Base-by-base conservation (phyloP, 495 filamentous ascomycete genomes). In the Tuber umbilicatum region DNA sequence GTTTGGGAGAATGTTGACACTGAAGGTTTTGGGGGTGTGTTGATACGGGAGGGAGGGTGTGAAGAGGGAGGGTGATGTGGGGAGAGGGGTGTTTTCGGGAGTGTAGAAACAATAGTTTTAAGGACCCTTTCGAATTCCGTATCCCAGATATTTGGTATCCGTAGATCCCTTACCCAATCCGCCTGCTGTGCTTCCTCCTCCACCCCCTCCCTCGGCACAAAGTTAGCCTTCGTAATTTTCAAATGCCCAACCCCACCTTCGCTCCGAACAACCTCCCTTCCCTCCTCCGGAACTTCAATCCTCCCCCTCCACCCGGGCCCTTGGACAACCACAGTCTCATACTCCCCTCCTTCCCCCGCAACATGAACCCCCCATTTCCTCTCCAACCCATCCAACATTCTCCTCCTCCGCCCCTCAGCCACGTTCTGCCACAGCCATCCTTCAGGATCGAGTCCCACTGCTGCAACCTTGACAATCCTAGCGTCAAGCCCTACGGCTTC, bases 391-490 rank as follows among this genome's bases (percentile, higher is more conserved):
- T 85, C 85, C 41, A 97, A 79, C 70, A 86, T 85, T 68, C 81
- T 83, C 76, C 90, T 85, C 12, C 88, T 84, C 40, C 70, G 78
- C 1, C 83, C 75, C 77, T 87, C 88, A 6, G 86, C 84, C 41
- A 97, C 91, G 85, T 96, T 90, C 79, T 87, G 88, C 94, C 95
- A 97, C 16, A 99, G 84, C 79, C 92, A 91, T 50, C 84, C 86
- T 73, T 92, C 91, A 2, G 78, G 70, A 80, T 93, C 92, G 75
- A 99, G 84, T 2, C 95, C 95, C 21, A 93, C 94, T 64, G 92
- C 94, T 47, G 96, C 94, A 69, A 97, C 93, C 83, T 99, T 99
- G 84, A 99, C 89, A 75, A 98, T 92, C 73, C 94, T 86, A 9
- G 93, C 90, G 78, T 96, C 93, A 55, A 95, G 87, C 10, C 92